phyloP scores from a whole-genome alignment of 768 basidiomycete genomes.

The Lentinus tigrinus region DNA sequence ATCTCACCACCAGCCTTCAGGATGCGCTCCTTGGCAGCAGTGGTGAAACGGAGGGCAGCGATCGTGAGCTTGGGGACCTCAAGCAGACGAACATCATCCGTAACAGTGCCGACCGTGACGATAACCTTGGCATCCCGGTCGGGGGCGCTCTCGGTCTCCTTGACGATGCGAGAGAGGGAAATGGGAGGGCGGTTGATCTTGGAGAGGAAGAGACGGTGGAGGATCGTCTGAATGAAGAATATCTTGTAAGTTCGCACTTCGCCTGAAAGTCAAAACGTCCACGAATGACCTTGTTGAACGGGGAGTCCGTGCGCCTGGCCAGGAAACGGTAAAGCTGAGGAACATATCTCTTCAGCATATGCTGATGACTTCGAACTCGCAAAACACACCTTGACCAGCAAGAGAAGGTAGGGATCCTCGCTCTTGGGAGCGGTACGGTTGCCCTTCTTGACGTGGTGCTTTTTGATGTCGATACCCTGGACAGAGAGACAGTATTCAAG shows the following conservation, averaged over 20 bases:
- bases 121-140: constrained; percentile 80
- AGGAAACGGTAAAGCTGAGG: constrained; percentile 96
- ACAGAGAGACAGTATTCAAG: constrained; percentile 3
- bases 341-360: neutral
- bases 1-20: constrained; percentile 93
- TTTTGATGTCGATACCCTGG: constrained; percentile 93
- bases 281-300: constrained; percentile 88
- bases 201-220: constrained; percentile 95
- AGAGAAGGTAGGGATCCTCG: constrained; percentile 98
- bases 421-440: constrained; percentile 93
- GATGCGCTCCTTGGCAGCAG: constrained; percentile 91
- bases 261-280: neutral
- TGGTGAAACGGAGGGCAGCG: constrained; percentile 94
- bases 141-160: constrained; percentile 67
- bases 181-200: constrained; percentile 97
- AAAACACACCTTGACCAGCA: constrained; percentile 89
- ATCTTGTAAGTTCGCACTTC: neutral
- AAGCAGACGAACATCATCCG: constrained; percentile 89
- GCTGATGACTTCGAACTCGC: neutral
- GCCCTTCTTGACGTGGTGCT: constrained; percentile 99
- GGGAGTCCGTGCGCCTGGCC: constrained; percentile 92
- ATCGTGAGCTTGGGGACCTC: constrained; percentile 88
- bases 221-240: constrained; percentile 64
- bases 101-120: constrained; percentile 88
- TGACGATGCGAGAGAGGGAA: constrained; percentile 89